Base-by-base conservation (phyloP, 1,139 yeast species). In the Williopsis jadinii region DNA sequence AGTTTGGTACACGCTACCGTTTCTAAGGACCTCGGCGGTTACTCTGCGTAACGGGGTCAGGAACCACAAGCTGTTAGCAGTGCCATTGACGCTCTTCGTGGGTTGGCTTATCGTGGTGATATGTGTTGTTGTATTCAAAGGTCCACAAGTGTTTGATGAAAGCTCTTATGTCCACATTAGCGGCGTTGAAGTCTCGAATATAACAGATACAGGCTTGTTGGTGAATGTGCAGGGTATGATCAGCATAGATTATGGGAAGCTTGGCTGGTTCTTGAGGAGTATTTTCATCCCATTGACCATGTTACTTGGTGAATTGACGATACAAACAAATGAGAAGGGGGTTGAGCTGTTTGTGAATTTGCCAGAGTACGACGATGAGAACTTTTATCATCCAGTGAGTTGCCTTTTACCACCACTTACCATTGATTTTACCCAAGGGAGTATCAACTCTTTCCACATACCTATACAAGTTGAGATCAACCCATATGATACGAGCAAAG, bases 191-290 rank as follows among this genome's bases (percentile, higher is more conserved):
- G 30, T 50, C 9, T 31, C 24, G 5, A 41, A 42, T 1, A 26
- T 46, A n/a, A 45, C 50, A 2, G 44, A 43, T 2, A 11, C 38
- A 5, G 56, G 56, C 2, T 11, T 49, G 13, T 37, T 32, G 9
- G 37, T 43, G 10, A 31, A 11, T n/a, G 35, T 49, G 4, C 33
- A 40, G 4, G 46, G 44, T 3, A 26, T 45, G 1, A 27, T 51
- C 12, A 30, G 35, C 9, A 46, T 52, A 38, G 46, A 52, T 24
- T 52, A 51, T 38, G 38, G 48, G 2, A 30, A 37, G 5, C 37
- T 46, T 8, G 14, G 32, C 15, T 42, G 42, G 46, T 36, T 44
- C 33, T 36, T 37, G 19, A 41, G 29, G 28, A n/a, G 33, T 2
- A 11, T 48, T 4, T 38, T 30, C 40, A 36, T 36, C 19, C 49